phyloP scores from a whole-genome alignment of 2,329 filamentous ascomycete species.

The Aspergillus puulaauensis region DNA sequence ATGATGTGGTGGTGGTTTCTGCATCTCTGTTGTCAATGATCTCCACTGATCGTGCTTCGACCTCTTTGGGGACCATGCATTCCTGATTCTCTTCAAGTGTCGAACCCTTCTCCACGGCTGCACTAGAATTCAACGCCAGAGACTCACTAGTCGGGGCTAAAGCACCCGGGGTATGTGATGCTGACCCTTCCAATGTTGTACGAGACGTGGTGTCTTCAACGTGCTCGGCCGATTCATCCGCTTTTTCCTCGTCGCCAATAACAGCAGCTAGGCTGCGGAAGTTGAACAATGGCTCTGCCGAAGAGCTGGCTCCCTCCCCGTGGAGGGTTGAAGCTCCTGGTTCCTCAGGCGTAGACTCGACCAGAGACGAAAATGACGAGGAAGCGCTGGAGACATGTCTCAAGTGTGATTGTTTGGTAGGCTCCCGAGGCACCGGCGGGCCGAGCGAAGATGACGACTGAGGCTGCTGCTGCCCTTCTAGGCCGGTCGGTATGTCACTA shows the following conservation, averaged over 20 bases:
- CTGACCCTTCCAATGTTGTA: conserved; percentile 23
- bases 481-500: conserved; percentile 11
- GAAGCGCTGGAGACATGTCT: conserved; percentile 86
- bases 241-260: conserved; percentile 66
- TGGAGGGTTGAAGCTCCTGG: conserved; percentile 34
- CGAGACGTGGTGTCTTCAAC: conserved; percentile 33
- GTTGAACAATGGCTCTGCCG: conserved; percentile 81
- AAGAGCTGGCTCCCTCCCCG: conserved; percentile 50
- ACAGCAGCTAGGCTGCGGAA: conserved; percentile 84
- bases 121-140: conserved; percentile 7
- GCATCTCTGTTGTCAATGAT: conserved; percentile 26
- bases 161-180: conserved; percentile 16
- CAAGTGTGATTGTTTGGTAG: conserved; percentile 67
- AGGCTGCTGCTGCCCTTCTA: conserved; percentile 20
- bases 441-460: conserved; percentile 36
- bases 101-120: conserved; percentile 11
- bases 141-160: conserved; percentile 17
- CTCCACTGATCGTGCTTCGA: conserved; percentile 38
- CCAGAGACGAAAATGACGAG: conserved; percentile 73
- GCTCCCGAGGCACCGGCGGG: conserved; percentile 46
- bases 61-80: conserved; percentile 32
- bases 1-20: conserved; percentile 27
- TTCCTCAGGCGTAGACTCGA: conserved; percentile 57
- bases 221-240: conserved; percentile 35
- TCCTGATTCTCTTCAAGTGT: conserved; percentile 18